Percentiles rank a stretch among this genome's conserved stretches.
phyloP scores from a whole-genome alignment of 2,329 filamentous ascomycete species.

The Elsinoe australis region DNA sequence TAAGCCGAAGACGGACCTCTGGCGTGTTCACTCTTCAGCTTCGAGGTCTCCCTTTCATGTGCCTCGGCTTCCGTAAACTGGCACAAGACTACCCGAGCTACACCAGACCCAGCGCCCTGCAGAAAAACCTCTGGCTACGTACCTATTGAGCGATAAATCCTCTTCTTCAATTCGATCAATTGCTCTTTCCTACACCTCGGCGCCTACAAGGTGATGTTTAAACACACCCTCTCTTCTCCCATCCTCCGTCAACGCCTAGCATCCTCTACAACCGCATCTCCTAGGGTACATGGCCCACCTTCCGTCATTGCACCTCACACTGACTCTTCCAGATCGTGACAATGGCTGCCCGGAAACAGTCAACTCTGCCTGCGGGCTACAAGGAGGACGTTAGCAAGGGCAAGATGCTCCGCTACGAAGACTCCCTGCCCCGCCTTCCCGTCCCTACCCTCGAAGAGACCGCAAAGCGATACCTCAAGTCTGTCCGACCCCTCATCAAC shows the following conservation, averaged over 20 bases:
- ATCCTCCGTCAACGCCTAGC: conserved; percentile 18
- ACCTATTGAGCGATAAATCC: conserved; percentile 10
- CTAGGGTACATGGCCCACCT: conserved; percentile 11
- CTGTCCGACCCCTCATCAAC: conserved; percentile 65
- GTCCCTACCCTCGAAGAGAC: conserved; percentile 80
- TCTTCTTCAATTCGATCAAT: background rate
- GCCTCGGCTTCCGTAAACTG: conserved; percentile 12
- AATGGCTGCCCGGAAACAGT: conserved; percentile 37
- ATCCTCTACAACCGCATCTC: conserved; percentile 18
- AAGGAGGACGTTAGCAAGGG: conserved; percentile 72
- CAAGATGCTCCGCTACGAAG: conserved; percentile 75
- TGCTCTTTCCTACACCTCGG: conserved; percentile 3
- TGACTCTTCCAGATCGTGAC: conserved; percentile 18
- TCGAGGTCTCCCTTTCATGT: background rate
- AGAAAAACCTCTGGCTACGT: conserved; percentile 10
- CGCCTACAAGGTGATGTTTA: conserved; percentile 15
- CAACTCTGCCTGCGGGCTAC: conserved; percentile 56
- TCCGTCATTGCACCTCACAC: background rate
- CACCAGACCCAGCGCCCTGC: conserved; percentile 8
- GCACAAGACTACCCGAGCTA: conserved; percentile 15
- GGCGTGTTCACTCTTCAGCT: background rate
- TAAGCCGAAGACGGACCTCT: no score
- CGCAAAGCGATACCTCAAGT: conserved; percentile 70
- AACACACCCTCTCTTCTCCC: conserved; percentile 11
- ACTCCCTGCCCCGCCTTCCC: conserved; percentile 71